Percentiles rank a stretch among this genome's conserved stretches.
Conservation (phyloP, 768 basidiomycete genomes). For the Crassisporium funariophilum region DNA sequence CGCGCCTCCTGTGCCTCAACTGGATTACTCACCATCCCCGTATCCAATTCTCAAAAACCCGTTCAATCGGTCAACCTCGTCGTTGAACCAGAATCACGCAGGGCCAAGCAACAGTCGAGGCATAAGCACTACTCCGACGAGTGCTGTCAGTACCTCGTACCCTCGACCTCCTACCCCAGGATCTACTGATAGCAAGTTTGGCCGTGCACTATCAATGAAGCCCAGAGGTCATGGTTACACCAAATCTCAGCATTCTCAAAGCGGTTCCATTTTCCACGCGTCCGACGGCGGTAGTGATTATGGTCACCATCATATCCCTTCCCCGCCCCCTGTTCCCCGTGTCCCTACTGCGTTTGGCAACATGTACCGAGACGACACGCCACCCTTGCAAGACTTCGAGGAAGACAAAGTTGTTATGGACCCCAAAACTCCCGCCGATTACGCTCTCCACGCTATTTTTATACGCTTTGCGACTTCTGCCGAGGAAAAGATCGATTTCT, state of each 20-base stretch:
- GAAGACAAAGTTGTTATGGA: slow-evolving; percentile 72
- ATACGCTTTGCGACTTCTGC: slow-evolving; percentile 82
- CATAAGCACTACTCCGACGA: slow-evolving; percentile 35
- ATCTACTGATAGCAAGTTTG: slow-evolving; percentile 47
- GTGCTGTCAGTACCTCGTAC: slow-evolving; percentile 51
- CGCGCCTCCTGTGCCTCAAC: slow-evolving; percentile 74
- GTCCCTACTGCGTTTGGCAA: slow-evolving; percentile 65
- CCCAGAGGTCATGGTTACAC: slow-evolving; percentile 58
- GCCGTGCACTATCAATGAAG: slow-evolving; percentile 41
- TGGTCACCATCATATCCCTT: slow-evolving; percentile 53
- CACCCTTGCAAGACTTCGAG: slow-evolving; percentile 52
- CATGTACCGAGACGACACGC: slow-evolving; percentile 51
- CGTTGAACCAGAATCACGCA: slow-evolving; percentile 62
- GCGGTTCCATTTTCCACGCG: slow-evolving; percentile 69
- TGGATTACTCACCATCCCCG: slow-evolving; percentile 66
- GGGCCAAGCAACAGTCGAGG: slow-evolving; percentile 36
- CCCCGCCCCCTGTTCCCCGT: slow-evolving; percentile 80
- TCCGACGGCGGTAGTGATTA: slow-evolving; percentile 77
- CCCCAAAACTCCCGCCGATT: slow-evolving; percentile 84
- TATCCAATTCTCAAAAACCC: slow-evolving; percentile 80
- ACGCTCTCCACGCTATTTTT: slow-evolving; percentile 86
- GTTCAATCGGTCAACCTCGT: slow-evolving; percentile 81
- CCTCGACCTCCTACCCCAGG: slow-evolving; percentile 50
- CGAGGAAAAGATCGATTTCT: slow-evolving; percentile 77
- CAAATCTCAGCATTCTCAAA: slow-evolving; percentile 80